Percentiles rank a stretch among this genome's conserved stretches.
phyloP scores from a whole-genome alignment of 2,329 filamentous ascomycete genomes.

The Pseudogymnoascus sp. region DNA sequence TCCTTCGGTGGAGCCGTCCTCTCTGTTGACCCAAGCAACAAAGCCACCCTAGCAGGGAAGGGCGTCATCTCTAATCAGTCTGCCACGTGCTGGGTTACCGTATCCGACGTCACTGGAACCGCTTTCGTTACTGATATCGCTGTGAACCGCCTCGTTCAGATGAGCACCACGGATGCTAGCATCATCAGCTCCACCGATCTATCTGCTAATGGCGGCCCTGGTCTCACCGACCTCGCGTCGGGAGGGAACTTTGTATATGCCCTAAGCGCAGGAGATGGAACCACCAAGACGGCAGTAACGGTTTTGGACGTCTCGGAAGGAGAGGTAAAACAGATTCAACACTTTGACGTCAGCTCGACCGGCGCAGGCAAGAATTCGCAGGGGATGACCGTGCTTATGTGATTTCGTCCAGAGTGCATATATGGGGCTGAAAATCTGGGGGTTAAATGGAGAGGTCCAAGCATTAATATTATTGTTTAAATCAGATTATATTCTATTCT shows the following conservation, averaged over 20 bases:
- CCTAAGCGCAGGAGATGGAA: conserved; percentile 28
- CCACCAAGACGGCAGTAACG: conserved; percentile 25
- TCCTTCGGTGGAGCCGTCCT: conserved; percentile 48
- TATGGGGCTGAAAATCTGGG: not conserved
- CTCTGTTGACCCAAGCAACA: conserved; percentile 22
- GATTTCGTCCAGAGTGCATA: not conserved
- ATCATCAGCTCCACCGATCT: conserved; percentile 37
- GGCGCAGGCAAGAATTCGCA: not conserved
- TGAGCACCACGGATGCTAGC: conserved; percentile 40
- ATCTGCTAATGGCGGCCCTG: conserved; percentile 35
- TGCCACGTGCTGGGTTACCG: conserved; percentile 51
- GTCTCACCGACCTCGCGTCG: conserved; percentile 46
- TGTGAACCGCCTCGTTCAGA: conserved; percentile 45
- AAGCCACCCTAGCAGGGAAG: conserved; percentile 33
- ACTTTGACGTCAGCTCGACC: not conserved
- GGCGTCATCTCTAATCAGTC: conserved; percentile 40
- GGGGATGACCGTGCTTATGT: not conserved
- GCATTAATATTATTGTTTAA: not conserved
- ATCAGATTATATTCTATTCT: not conserved
- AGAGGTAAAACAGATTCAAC: not conserved
- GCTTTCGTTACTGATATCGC: conserved; percentile 51
- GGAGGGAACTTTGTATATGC: conserved; percentile 50
- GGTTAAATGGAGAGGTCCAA: not conserved
- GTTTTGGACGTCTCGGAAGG: conserved; percentile 31
- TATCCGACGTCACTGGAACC: conserved; percentile 38